These are phyloP conservation scores for Funneliformis caledonium DNA, from an alignment of 371 early-diverging fungal species.

Conservation along the genomic window DNA sequence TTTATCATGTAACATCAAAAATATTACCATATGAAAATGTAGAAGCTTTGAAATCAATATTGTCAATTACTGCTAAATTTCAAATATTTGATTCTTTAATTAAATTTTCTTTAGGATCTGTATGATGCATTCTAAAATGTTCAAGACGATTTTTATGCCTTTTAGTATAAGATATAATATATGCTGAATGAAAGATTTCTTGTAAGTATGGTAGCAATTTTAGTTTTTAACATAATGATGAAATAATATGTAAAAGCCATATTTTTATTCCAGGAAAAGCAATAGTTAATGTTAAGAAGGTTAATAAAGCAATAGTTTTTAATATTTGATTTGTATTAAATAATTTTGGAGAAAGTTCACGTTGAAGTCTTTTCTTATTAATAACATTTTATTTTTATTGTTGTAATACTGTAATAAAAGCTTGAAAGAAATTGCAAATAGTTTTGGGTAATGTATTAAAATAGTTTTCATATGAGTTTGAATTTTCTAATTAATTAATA, in stretches of 20 bases:
- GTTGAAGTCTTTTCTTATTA: slow-evolving; percentile 11
- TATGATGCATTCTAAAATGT: no score
- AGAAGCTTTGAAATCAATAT: no score
- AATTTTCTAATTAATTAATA: slow-evolving; percentile 1
- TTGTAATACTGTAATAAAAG: not conserved
- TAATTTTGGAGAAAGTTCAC: not conserved
- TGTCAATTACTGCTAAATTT: no score
- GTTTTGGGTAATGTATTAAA: not conserved
- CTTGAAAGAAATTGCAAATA: not conserved
- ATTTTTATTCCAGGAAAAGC: slow-evolving; percentile 4
- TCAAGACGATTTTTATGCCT: no score
- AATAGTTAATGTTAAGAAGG: not conserved
- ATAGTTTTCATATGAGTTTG: slow-evolving; percentile 8
- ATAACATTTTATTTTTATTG: slow-evolving; percentile 5
- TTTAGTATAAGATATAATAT: no score
- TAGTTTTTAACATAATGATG: slow-evolving; percentile 24
- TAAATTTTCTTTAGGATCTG: no score
- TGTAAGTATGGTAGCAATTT: no score
- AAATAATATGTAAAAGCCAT: slow-evolving; percentile 12
- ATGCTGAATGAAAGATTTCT: no score
- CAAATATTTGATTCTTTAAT: no score
- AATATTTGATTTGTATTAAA: not conserved
- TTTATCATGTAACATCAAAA: no score
- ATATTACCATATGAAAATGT: no score
- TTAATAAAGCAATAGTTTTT: slow-evolving; percentile 11